phyloP scores from a whole-genome alignment of 1,139 yeast genomes.

The Blastobotrys proliferans region DNA sequence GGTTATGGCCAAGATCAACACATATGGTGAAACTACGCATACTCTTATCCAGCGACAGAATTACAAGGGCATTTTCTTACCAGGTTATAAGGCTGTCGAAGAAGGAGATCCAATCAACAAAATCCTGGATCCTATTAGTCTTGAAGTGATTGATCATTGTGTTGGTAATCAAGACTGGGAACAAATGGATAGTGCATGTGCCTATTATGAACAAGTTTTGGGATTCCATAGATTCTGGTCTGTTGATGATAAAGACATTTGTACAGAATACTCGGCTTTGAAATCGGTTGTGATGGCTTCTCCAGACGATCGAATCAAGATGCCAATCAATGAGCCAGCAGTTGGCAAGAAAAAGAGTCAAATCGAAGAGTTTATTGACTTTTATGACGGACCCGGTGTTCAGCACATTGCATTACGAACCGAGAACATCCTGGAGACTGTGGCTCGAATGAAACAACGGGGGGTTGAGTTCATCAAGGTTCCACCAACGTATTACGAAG shows the following conservation, averaged over 20 bases:
- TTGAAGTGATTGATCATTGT: conserved; percentile 62
- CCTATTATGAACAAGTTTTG: conserved; percentile 54
- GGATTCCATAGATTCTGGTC: conserved; percentile 83
- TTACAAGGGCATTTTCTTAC: conserved; percentile 48
- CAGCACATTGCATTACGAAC: conserved; percentile 77
- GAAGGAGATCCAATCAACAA: conserved; percentile 20
- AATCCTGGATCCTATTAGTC: conserved; percentile 37
- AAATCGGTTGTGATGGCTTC: conserved; percentile 76
- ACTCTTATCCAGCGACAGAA: conserved; percentile 51
- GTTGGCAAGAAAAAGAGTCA: conserved; percentile 62
- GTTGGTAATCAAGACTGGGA: conserved; percentile 77
- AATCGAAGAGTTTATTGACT: conserved; percentile 76
- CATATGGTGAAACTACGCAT: conserved; percentile 65
- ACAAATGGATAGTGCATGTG: conserved; percentile 55
- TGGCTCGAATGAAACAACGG: conserved; percentile 48
- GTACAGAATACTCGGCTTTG: conserved; percentile 64
- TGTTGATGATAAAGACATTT: conserved; percentile 71
- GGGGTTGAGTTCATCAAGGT: conserved; percentile 70
- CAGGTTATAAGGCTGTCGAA: conserved; percentile 42
- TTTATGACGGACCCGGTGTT: conserved; percentile 73
- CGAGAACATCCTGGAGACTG: conserved; percentile 53
- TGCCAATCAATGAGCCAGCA: conserved; percentile 86
- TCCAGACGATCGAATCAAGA: conserved; percentile 58
- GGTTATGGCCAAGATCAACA: conserved; percentile 50
- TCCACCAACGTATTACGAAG: conserved; percentile 52